Percentiles rank a stretch among this genome's conserved stretches.
phyloP scores from a whole-genome alignment of 164 flowering plant genomes.

The Nelumbo lutea region DNA sequence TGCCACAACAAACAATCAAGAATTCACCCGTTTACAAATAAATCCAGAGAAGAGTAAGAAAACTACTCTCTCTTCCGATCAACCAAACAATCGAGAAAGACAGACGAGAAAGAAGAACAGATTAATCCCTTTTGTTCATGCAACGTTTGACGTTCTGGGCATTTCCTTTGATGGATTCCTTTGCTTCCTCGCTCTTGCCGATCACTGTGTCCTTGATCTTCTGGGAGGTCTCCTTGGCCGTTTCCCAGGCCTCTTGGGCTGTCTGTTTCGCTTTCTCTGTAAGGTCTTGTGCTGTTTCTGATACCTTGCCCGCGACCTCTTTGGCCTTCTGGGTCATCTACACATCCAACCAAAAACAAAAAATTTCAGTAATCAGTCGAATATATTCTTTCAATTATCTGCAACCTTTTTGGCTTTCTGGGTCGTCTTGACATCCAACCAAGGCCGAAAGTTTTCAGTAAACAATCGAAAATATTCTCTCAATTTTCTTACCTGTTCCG shows the following conservation, averaged over 20 bases:
- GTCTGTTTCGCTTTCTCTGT: conserved; percentile 45
- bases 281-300: conserved; percentile 12
- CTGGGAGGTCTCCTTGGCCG: conserved; percentile 42
- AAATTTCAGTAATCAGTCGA: not conserved
- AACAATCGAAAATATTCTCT: no score
- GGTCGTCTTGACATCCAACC: no score
- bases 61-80: not conserved
- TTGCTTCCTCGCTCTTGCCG: conserved; percentile 23
- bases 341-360: not conserved
- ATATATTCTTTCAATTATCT: not conserved
- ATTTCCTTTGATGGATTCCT: conserved; percentile 1
- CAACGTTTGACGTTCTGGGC: not conserved
- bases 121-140: not conserved
- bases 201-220: conserved; percentile 57
- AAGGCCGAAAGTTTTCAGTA: no score
- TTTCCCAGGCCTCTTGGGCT: conserved; percentile 44
- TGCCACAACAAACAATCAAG: not conserved
- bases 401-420: not conserved
- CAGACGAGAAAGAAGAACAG: not conserved
- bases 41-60: not conserved
- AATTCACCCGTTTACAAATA: not conserved
- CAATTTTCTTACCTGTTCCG: not conserved
- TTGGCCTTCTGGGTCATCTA: conserved; percentile 13
- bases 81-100: not conserved
- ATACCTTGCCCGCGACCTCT: conserved; percentile 6